These are phyloP conservation scores for Hortaea werneckii DNA, from an alignment of 2,329 filamentous ascomycete species.

Conservation along the genomic window DNA sequence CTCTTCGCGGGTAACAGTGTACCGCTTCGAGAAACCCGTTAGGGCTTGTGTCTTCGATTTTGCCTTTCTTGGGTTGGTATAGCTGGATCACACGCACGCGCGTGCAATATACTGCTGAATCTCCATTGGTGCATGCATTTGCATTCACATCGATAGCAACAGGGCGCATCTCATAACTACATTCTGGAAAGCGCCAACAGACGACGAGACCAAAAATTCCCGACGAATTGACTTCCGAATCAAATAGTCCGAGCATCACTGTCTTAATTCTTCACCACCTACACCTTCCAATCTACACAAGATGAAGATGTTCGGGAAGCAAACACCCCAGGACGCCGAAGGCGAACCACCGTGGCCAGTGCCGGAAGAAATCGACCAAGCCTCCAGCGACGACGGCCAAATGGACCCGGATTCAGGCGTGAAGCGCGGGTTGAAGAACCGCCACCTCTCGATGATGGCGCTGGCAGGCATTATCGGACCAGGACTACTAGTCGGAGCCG, in stretches of 20 bases:
- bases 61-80: too few relatives aligned
- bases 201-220: too few relatives aligned
- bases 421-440: slow-evolving; percentile 58
- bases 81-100: too few relatives aligned
- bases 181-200: too few relatives aligned
- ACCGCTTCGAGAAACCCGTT: background rate
- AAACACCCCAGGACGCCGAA: background rate
- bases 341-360: slow-evolving; percentile 3
- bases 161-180: too few relatives aligned
- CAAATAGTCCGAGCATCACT: too few relatives aligned
- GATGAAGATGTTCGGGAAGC: slow-evolving; percentile 1
- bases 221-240: too few relatives aligned
- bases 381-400: background rate
- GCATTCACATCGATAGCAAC: too few relatives aligned
- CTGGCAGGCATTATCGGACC: slow-evolving; percentile 52
- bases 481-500: slow-evolving; percentile 61
- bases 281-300: background rate
- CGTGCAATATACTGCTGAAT: too few relatives aligned
- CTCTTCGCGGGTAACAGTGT: background rate
- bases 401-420: slow-evolving; percentile 54
- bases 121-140: too few relatives aligned
- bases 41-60: background rate
- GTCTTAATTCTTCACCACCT: too few relatives aligned
- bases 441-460: slow-evolving; percentile 52
- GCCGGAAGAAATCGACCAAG: background rate